Percentiles rank a stretch among this genome's conserved stretches.
Conservation (phyloP, 768 basidiomycete genomes). For the Tubosaeta sp. region DNA sequence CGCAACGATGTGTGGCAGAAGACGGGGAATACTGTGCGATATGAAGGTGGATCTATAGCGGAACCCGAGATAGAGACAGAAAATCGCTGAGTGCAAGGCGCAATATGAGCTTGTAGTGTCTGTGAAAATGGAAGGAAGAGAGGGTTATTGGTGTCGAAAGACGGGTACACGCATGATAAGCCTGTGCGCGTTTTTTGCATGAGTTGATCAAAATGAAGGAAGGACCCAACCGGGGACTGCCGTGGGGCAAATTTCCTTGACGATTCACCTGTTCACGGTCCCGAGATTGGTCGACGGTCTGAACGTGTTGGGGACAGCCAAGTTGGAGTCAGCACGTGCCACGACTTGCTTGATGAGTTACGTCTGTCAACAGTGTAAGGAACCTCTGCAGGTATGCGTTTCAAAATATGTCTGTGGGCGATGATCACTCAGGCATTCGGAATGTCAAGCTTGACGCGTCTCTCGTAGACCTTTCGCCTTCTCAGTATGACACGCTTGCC, state of each 20-base stretch:
- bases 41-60: conserved; percentile 9
- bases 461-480: conserved; percentile 79
- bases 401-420: conserved; percentile 1
- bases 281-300: background rate
- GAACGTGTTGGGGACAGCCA: background rate
- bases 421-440: conserved; percentile 8
- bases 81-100: conserved; percentile 1
- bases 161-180: background rate
- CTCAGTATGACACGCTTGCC: conserved; percentile 83
- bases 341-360: conserved; percentile 34
- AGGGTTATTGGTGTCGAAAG: too few relatives aligned
- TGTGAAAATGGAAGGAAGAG: background rate
- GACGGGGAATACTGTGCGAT: background rate
- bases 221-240: background rate
- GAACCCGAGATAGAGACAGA: background rate
- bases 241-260: background rate
- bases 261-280: background rate
- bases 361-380: conserved; percentile 88
- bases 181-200: conserved; percentile 16
- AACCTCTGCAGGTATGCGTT: conserved; percentile 70
- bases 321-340: background rate
- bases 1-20: conserved; percentile 5
- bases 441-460: conserved; percentile 75
- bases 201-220: background rate
- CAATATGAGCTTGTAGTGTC: background rate